Conservation (phyloP, 805 yeast species). For the Myxozyma mucilagina region DNA sequence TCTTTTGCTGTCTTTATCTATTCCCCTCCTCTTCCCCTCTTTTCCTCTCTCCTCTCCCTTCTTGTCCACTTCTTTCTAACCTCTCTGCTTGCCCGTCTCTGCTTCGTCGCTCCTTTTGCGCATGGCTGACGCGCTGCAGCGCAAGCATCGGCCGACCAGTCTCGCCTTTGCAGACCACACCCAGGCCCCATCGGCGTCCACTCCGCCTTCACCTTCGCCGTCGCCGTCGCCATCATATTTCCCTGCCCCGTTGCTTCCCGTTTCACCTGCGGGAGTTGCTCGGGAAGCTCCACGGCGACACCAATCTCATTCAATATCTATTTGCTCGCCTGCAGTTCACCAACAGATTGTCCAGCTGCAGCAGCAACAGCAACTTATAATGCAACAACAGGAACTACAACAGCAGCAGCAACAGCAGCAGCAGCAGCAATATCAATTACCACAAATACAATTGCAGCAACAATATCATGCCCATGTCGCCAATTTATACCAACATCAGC, state of each 20-base stretch:
- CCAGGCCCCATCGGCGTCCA: neutral
- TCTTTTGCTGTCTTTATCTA: neutral
- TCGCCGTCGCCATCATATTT: too few species aligned
- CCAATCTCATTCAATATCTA: conserved; percentile 9
- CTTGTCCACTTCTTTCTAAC: neutral
- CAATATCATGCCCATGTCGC: conserved; percentile 8
- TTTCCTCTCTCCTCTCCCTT: neutral
- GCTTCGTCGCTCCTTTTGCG: neutral
- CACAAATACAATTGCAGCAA: conserved; percentile 1
- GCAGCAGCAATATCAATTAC: neutral
- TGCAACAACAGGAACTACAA: too few species aligned
- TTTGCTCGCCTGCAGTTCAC: neutral
- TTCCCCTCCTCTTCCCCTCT: neutral
- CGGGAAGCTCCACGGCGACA: conserved; percentile 6
- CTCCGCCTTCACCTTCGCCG: conserved; percentile 28
- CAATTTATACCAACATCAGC: neutral
- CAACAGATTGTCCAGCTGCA: neutral
- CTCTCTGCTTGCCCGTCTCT: neutral
- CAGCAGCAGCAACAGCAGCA: neutral
- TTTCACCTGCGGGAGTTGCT: conserved; percentile 2
- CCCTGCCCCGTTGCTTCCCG: too few species aligned
- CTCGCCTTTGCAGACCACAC: conserved; percentile 16
- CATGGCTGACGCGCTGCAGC: conserved; percentile 36
- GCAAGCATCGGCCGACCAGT: conserved; percentile 24
- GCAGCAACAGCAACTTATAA: too few species aligned